Evolutionary conservation across 768 basidiomycete genomes (phyloP), one percentile per base, ranked within the genome.

Genomic region (Suillus sp.): DNA sequence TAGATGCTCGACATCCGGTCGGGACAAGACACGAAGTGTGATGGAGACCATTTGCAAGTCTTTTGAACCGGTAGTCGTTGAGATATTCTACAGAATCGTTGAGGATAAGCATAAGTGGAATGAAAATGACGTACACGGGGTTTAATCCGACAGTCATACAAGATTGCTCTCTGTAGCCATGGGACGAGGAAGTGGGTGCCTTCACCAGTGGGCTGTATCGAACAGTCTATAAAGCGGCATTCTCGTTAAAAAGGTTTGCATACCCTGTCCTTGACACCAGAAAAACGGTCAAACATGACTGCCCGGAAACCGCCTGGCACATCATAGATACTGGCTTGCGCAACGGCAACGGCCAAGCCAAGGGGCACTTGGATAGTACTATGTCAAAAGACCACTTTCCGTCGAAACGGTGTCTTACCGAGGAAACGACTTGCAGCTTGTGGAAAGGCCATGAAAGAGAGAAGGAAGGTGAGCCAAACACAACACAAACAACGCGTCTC

Each of bases 21-120:
- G 83, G 27, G 95, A 97, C 68, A 99, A 86, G 40, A 99, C 96
- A 62, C 97, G 92, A 58, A 99, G 85, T 0, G 96, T 99, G 60
- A 99, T 89, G 38, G 96, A 92, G 62, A 99, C 93, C 95, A 98
- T 99, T 78, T 99, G 96, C 78, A 99, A 80, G 75, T 99, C 95
- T 75, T 99, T 99, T 11, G 96, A 98, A 38, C 97, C 97, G 27
- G 97, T 99, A 2, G 93, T 97, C 2, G 97, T 98, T n/a, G 93
- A 95, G 62, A 99, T 99, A 72, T 97, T 97, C 93, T 96, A 66
- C 4, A 64, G 20, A 59, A 57, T 47, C 16, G n/a, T 66, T 51
- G 67, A 66, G 35, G 1, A 20, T 34, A 58, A 56, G 42, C 1
- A 54, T 66, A 4, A 32, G 43, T 40, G 35, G 61, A 56, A 51